Evolutionary conservation across 1,284 basidiomycete genomes (phyloP).

Genomic region (Xerocomus nothofagi): DNA sequence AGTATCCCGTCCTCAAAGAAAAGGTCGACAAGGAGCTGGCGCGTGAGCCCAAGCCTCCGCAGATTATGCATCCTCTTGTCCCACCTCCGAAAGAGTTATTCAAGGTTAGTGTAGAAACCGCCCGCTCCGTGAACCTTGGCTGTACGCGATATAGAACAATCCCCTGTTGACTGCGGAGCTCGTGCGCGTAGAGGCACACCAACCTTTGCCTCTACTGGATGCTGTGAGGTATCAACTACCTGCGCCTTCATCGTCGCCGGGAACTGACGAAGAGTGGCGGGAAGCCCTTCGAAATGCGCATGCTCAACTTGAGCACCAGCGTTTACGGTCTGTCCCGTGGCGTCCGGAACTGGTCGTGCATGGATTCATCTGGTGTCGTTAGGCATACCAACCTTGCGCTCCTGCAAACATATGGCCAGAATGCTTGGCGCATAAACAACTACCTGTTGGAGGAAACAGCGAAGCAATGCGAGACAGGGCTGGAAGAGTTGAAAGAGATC

Average conservation of each 20-base stretch:
- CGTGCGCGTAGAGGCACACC: slow-evolving; percentile 67
- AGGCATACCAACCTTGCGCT: slow-evolving; percentile 86
- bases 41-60: slow-evolving; percentile 57
- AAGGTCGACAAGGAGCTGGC: slow-evolving; percentile 75
- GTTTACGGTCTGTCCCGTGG: slow-evolving; percentile 63
- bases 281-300: slow-evolving; percentile 77
- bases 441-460: slow-evolving; percentile 81
- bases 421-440: slow-evolving; percentile 91
- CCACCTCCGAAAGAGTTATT: slow-evolving; percentile 70
- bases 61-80: slow-evolving; percentile 66
- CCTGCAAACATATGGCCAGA: slow-evolving; percentile 84
- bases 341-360: neutral
- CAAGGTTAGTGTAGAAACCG: slow-evolving; percentile 48
- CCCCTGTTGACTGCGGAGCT: slow-evolving; percentile 72
- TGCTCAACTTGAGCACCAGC: slow-evolving; percentile 89
- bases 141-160: slow-evolving; percentile 48
- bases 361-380: slow-evolving; percentile 3
- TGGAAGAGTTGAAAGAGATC: slow-evolving; percentile 72
- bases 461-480: slow-evolving; percentile 68
- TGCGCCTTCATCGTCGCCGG: slow-evolving; percentile 62
- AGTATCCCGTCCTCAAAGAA: slow-evolving; percentile 65
- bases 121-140: slow-evolving; percentile 5
- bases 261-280: slow-evolving; percentile 77
- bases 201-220: slow-evolving; percentile 76
- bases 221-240: slow-evolving; percentile 79